Conservation (phyloP, 768 basidiomycete genomes). For the Naganishia friedmannii region DNA sequence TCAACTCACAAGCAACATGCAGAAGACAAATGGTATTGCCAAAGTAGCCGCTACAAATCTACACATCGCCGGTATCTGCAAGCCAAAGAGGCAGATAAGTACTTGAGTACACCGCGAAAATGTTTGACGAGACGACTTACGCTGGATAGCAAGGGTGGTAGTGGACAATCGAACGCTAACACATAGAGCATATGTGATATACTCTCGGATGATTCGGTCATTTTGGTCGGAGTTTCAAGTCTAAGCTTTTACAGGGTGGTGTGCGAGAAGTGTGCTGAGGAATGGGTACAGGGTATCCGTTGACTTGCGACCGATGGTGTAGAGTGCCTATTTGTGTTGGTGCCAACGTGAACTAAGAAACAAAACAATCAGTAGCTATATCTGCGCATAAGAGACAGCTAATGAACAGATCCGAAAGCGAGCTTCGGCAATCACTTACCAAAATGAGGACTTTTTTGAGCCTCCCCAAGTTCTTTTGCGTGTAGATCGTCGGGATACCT, state of each 20-base stretch:
- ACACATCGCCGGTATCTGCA: constrained; percentile 11
- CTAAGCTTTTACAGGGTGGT: not conserved
- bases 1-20: constrained; percentile 8
- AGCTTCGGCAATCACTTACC: not conserved
- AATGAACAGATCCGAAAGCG: not conserved
- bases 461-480: not conserved
- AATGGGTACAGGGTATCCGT: not conserved
- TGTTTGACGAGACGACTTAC: not conserved
- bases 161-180: constrained; percentile 15
- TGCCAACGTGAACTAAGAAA: not conserved
- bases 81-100: not conserved
- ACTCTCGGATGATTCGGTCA: constrained; percentile 1
- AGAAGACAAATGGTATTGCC: constrained; percentile 19
- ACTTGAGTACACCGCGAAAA: not conserved
- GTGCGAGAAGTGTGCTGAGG: not conserved
- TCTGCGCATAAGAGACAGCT: not conserved
- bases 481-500: not conserved
- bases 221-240: constrained; percentile 5
- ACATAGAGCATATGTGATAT: constrained; percentile 4
- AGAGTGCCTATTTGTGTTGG: not conserved
- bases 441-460: not conserved
- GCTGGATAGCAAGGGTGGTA: constrained; percentile 13
- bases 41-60: constrained; percentile 3
- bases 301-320: not conserved
- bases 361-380: not conserved